Percentiles rank a stretch among this genome's conserved stretches.
Evolutionary conservation across 148 eudicot genomes (phyloP).

Genomic region (Arctostaphylos glauca): DNA sequence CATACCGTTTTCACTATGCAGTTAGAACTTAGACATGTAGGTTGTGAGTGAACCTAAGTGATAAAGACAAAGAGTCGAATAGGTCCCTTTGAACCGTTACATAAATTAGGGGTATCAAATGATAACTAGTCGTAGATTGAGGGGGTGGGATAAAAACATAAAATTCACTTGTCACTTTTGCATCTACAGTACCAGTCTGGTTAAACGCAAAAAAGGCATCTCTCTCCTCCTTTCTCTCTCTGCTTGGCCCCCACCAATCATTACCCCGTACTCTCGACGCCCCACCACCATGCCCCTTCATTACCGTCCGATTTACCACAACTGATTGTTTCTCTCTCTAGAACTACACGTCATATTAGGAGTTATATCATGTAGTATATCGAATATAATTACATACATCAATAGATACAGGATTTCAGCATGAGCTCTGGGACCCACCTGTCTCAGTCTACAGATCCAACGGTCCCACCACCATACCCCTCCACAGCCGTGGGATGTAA

Average conservation of each 20-base stretch:
- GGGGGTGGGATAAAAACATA: too few species aligned
- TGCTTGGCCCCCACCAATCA: slow-evolving; percentile 5
- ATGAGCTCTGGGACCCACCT: not conserved
- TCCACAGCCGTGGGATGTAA: slow-evolving; percentile 1
- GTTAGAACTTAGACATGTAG: too few species aligned
- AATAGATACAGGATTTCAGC: not conserved
- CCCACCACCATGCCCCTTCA: slow-evolving; percentile 6
- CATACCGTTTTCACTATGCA: too few species aligned
- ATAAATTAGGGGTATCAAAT: too few species aligned
- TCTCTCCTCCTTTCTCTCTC: not conserved
- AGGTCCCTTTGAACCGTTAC: too few species aligned
- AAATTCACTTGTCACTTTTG: too few species aligned
- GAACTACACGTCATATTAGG: not conserved
- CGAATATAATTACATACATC: not conserved
- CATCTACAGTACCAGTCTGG: not conserved
- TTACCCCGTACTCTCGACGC: not conserved
- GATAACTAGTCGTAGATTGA: too few species aligned
- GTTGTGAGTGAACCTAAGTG: too few species aligned
- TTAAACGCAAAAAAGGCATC: not conserved
- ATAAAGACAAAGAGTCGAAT: too few species aligned
- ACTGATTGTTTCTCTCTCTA: not conserved
- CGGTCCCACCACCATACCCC: slow-evolving; percentile 1
- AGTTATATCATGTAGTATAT: too few species aligned
- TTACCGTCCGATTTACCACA: slow-evolving; percentile 14
- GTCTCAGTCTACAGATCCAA: slow-evolving; percentile 5